phyloP scores from a whole-genome alignment of 2,329 filamentous ascomycete species.

The Cladosporium sp. region DNA sequence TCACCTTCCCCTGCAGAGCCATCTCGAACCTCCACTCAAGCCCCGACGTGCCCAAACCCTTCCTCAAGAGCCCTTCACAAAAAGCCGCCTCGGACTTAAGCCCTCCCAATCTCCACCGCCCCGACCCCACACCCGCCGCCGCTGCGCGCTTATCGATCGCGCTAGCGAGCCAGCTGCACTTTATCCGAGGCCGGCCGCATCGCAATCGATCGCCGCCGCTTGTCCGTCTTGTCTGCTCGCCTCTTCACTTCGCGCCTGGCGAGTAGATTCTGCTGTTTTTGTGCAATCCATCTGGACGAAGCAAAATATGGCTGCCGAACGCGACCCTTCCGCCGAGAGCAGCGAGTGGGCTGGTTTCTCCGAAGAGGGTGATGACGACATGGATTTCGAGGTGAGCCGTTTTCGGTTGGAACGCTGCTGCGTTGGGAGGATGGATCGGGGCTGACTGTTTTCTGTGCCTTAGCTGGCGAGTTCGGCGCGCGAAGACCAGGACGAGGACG shows the following conservation, averaged over 20 bases:
- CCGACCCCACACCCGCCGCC: too few relatives aligned
- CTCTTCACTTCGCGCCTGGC: too few relatives aligned
- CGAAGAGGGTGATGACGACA: constrained; percentile 39
- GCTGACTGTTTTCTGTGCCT: constrained; percentile 8
- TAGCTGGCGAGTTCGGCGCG: constrained; percentile 30
- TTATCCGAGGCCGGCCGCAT: too few relatives aligned
- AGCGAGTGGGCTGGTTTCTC: constrained; percentile 9
- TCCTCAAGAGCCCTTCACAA: too few relatives aligned
- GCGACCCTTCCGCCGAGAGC: background rate
- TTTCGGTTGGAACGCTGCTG: background rate
- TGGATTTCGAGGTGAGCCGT: constrained; percentile 41
- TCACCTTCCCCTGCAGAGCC: too few relatives aligned
- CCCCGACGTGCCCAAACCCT: too few relatives aligned
- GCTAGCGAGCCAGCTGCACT: too few relatives aligned
- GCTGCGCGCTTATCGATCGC: too few relatives aligned
- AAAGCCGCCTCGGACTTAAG: background rate
- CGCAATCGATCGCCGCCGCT: too few relatives aligned
- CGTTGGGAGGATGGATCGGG: background rate
- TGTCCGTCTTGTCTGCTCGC: too few relatives aligned
- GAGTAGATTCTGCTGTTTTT: too few relatives aligned
- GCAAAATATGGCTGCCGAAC: background rate
- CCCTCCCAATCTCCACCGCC: background rate
- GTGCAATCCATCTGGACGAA: background rate
- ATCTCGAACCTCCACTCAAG: too few relatives aligned
- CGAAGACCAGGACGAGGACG: constrained; percentile 37